A percentile compares a stretch with the other conserved stretches of the same genome.
Conservation (phyloP, 352 stramenopile genomes). For the Globisporangium solare region DNA sequence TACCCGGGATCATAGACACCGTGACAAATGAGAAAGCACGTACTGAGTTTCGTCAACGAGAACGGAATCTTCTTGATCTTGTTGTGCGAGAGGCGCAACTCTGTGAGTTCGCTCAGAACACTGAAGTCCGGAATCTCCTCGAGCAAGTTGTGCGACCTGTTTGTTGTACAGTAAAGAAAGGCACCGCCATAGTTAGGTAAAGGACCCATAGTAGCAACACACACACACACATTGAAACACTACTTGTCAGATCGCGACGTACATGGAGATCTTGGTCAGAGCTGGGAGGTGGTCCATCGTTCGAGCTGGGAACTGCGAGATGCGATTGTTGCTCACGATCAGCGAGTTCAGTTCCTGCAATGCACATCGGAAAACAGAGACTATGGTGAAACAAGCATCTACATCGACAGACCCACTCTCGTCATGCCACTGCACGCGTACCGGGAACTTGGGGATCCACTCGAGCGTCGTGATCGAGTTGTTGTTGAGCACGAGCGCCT, state of each 20-base stretch:
- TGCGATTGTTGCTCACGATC: conserved; percentile 84
- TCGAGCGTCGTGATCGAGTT: conserved; percentile 81
- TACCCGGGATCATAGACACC: background rate
- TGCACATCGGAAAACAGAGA: background rate
- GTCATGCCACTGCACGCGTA: conserved; percentile 4
- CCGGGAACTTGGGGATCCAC: conserved; percentile 71
- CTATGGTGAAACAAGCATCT: background rate
- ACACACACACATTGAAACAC: background rate
- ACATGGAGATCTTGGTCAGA: conserved; percentile 86
- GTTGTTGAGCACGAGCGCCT: conserved; percentile 82
- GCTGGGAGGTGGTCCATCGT: conserved; percentile 62
- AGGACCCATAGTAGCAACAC: too few species aligned
- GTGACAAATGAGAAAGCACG: conserved; percentile 6
- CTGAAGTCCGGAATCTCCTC: conserved; percentile 70
- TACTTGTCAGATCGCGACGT: background rate
- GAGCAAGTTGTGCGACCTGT: conserved; percentile 73
- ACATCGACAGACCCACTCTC: too few species aligned
- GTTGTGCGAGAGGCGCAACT: conserved; percentile 83
- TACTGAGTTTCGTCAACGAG: conserved; percentile 64
- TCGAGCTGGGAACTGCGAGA: conserved; percentile 53
- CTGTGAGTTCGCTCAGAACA: conserved; percentile 55
- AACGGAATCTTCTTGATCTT: conserved; percentile 58
- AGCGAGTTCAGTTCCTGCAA: conserved; percentile 73
- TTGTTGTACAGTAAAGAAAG: background rate
- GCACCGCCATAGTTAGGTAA: background rate